These are phyloP conservation scores for Ascochyta fabae DNA, from an alignment of 2,329 filamentous ascomycete species.

Conservation along the genomic window DNA sequence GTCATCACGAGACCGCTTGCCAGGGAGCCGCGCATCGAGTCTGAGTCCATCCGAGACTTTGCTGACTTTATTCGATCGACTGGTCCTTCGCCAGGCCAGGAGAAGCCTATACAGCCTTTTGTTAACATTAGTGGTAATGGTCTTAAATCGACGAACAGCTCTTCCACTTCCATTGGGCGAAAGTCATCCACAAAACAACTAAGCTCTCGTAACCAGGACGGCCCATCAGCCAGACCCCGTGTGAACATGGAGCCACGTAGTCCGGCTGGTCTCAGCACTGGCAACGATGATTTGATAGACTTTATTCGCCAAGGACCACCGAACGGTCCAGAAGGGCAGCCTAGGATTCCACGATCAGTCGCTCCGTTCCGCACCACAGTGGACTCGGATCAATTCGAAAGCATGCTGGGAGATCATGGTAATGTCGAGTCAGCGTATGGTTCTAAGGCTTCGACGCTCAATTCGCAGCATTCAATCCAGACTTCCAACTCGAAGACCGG, in stretches of 20 bases:
- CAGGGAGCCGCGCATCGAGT: conserved; percentile 74
- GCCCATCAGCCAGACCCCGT: conserved; percentile 35
- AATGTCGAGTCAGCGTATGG: conserved; percentile 45
- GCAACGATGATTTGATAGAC: conserved; percentile 83
- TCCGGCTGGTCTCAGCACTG: conserved; percentile 71
- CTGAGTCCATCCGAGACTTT: conserved; percentile 80
- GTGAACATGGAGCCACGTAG: conserved; percentile 65
- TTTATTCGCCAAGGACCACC: conserved; percentile 91
- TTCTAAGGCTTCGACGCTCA: conserved; percentile 44
- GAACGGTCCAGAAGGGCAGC: conserved; percentile 62
- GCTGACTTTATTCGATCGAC: conserved; percentile 89
- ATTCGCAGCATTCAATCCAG: conserved; percentile 55
- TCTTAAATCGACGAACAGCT: conserved; percentile 25
- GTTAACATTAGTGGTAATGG: conserved; percentile 31
- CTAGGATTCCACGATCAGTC: conserved; percentile 79
- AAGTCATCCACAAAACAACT: conserved; percentile 37
- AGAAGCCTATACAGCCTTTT: conserved; percentile 45
- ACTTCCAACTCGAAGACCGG: conserved; percentile 79
- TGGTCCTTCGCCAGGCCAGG: conserved; percentile 59
- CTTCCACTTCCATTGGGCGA: conserved; percentile 37
- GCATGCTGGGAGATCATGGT: conserved; percentile 42
- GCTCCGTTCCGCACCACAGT: conserved; percentile 85
- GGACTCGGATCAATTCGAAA: conserved; percentile 78
- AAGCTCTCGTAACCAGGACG: conserved; percentile 22
- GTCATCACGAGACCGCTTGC: conserved; percentile 53